Evolutionary conservation across 2,329 filamentous ascomycete genomes (phyloP), one percentile per base, ranked within the genome.

Genomic region (Hirsutella thompsonii): DNA sequence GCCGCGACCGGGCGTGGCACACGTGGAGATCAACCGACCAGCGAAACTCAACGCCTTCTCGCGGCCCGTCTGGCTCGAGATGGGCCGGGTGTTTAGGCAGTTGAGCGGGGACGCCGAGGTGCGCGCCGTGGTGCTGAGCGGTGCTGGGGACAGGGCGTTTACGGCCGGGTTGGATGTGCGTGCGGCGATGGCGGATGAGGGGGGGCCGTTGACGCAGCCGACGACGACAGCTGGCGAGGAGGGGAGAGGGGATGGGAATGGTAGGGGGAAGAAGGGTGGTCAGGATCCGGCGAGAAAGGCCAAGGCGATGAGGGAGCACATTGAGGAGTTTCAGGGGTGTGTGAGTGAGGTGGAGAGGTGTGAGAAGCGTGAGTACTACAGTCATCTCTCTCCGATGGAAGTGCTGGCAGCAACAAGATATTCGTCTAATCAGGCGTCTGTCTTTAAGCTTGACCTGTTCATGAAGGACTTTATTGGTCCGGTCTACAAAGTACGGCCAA

Each of bases 1-100:
- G 34, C 85, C 88, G 0, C 55, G 65, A 30, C 72, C 81, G 54
- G 79, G 79, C 65, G 81, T 95, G 38, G 84, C 81, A n/a, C 86
- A 94, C 58, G 83, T 96, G 44, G 82, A 95, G 63, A 94, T 94
- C 64, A 89, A 93, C 67, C 76, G 89, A 1, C 78, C 89, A 1
- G 62, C 76, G 49, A 94, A 94, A 67, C 68, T 95, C 59, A 96
- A 96, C 60, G 79, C 89, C 48, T 95, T 94, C 60, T 73, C 78
- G 49, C 79, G 86, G 58, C 66, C 76, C 41, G 90, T 95, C 79
- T 95, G 89, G 87, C 67, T 81, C 40, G 87, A 94, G 65, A 70
- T 94, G 47, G 76, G 79, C 42, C 55, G 60, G 11, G 69, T 93
- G 49, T 92, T 96, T 67, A 61, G 67, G 42, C 70, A 73, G 45